Evolutionary conservation across 2,329 filamentous ascomycete genomes (phyloP), one percentile per base, ranked within the genome.

Genomic region (Arthrobotrys pseudoclavata): DNA sequence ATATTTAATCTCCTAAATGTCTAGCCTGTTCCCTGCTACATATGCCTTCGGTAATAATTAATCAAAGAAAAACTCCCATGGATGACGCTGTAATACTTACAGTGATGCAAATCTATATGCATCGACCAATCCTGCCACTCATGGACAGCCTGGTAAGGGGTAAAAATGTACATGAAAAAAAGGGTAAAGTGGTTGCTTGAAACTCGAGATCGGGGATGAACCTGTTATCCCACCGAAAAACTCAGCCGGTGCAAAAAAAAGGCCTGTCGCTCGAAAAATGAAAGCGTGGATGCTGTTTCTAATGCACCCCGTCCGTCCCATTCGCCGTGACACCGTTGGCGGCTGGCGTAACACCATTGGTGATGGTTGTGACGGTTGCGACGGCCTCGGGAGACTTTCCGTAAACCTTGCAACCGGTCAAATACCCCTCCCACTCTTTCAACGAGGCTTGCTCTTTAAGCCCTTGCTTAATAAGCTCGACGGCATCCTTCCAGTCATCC

Each of bases 401-500:
- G 31, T 60, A 60, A 12, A 18, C 4, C 18, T 42, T 57, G 53
- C 74, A 77, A 9, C 60, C 74, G 1, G 45, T 24, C 5, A 60
- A 20, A 42, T 77, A 97, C 98, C 22, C 87, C 71, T 90, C 87
- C 90, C 96, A 95, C 84, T 94, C 90, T 83, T 87, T 90, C 87
- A 92, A 90, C n/a, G 95, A 93, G 83, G 91, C 90, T 55, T 95
- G 94, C 83, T 93, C 97, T 84, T 90, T 89, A 57, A 99, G 88
- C 10, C 93, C 93, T 92, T 93, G 96, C 81, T 91, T 89, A 15
- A 96, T 96, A 83, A 93, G 88, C 81, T 95, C 87, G 13, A 97
- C 89, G 64, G 95, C 96, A 83, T 97, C 95, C 85, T 97, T 99
- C 96, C 96, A 99, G 55, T 87, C 89, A 80, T 98, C 95, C 82